Evolutionary conservation across 2,329 filamentous ascomycete species (phyloP).

Genomic region (Aureobasidium lini): DNA sequence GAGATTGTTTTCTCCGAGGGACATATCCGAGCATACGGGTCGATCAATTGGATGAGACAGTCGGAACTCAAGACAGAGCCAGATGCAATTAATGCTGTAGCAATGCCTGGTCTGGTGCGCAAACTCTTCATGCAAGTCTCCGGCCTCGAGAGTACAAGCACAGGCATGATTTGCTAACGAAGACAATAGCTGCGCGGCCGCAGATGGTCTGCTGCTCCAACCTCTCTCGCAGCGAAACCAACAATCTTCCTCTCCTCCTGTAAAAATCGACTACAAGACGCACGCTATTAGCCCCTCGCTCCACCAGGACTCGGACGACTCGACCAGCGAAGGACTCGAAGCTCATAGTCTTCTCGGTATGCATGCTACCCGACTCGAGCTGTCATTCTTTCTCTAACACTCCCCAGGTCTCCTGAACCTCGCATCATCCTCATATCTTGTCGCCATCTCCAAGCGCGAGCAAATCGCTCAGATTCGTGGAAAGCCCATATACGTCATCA

Average conservation of each 20-base stretch:
- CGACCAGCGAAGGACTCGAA: slow-evolving; percentile 36
- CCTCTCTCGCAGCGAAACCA: slow-evolving; percentile 50
- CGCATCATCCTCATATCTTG: slow-evolving; percentile 67
- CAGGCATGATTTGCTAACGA: neutral
- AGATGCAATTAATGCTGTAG: slow-evolving; percentile 7
- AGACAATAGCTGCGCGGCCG: slow-evolving; percentile 48
- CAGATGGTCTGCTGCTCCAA: slow-evolving; percentile 77
- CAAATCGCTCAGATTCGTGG: slow-evolving; percentile 84
- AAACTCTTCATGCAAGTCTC: slow-evolving; percentile 60
- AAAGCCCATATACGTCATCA: slow-evolving; percentile 76
- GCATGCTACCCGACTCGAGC: neutral
- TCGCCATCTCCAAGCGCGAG: slow-evolving; percentile 77
- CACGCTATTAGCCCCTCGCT: slow-evolving; percentile 44
- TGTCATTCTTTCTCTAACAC: neutral
- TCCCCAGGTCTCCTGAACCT: slow-evolving; percentile 70
- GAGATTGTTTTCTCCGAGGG: neutral
- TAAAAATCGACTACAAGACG: slow-evolving; percentile 64
- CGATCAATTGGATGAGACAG: neutral
- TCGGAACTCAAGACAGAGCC: neutral
- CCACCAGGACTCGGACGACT: slow-evolving; percentile 31
- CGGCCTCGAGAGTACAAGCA: neutral
- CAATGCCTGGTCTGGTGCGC: slow-evolving; percentile 69
- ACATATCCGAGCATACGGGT: neutral
- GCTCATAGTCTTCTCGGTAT: slow-evolving; percentile 51
- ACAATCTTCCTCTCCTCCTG: slow-evolving; percentile 44